phyloP scores from a whole-genome alignment of 148 eudicot species.

The Pharnaceum exiguum region DNA sequence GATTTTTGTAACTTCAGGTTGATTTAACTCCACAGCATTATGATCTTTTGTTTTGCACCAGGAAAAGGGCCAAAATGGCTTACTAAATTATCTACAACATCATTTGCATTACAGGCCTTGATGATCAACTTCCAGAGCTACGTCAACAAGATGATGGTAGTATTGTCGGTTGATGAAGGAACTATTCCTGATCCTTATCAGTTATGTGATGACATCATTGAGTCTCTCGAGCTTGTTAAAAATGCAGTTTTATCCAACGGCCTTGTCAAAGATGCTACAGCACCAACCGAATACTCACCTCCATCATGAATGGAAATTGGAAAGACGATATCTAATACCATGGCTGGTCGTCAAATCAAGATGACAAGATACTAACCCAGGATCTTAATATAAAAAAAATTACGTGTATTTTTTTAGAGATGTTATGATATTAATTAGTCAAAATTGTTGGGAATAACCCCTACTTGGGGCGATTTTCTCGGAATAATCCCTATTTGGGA shows the following conservation, averaged over 20 bases:
- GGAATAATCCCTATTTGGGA: no score
- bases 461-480: no score
- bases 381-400: no score
- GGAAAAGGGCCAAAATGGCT: no score
- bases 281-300: neutral
- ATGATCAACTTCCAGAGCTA: slow-evolving; percentile 55
- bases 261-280: slow-evolving; percentile 4
- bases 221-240: slow-evolving; percentile 36
- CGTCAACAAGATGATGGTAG: slow-evolving; percentile 41
- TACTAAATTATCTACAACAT: no score
- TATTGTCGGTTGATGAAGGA: slow-evolving; percentile 33
- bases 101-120: slow-evolving; percentile 34
- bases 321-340: neutral
- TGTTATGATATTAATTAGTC: no score
- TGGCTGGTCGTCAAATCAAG: neutral
- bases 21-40: no score
- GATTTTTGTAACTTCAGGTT: neutral
- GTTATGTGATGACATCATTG: slow-evolving; percentile 38
- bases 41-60: no score
- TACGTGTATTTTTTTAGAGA: no score
- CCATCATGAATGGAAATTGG: neutral
- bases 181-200: slow-evolving; percentile 32
- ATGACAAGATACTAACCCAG: neutral
- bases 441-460: no score
- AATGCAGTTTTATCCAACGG: slow-evolving; percentile 24